A percentile compares a stretch with the other conserved stretches of the same genome.
These are phyloP conservation scores for Takashimella koratensis DNA, from an alignment of 1,284 basidiomycete genomes.

Conservation along the genomic window DNA sequence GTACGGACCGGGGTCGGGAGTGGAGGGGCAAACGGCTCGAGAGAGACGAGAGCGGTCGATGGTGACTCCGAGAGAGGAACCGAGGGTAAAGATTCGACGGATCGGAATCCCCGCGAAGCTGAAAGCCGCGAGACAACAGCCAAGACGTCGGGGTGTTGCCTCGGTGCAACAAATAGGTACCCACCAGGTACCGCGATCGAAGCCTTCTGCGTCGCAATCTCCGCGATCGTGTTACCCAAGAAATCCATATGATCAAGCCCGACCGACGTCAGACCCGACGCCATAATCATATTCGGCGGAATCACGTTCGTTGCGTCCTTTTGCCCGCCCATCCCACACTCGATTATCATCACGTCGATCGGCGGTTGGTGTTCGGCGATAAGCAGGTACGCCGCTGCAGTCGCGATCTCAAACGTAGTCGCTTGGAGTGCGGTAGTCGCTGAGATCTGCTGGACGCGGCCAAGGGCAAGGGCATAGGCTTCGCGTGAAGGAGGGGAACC, in stretches of 20 bases:
- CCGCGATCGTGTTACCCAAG: conserved; percentile 69
- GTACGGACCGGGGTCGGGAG: conserved; percentile 17
- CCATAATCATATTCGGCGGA: conserved; percentile 63
- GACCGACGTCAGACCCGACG: conserved; percentile 77
- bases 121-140: conserved; percentile 51
- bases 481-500: conserved; percentile 56
- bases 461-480: conserved; percentile 56
- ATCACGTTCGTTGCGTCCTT: conserved; percentile 93
- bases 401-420: conserved; percentile 79
- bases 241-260: conserved; percentile 91
- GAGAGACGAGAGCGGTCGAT: conserved; percentile 18
- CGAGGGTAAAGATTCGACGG: conserved; percentile 21
- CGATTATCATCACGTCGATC: conserved; percentile 80
- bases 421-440: conserved; percentile 53
- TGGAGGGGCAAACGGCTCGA: conserved; percentile 23
- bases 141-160: conserved; percentile 59
- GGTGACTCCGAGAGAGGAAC: neutral
- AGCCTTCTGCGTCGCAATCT: conserved; percentile 80
- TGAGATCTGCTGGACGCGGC: conserved; percentile 57
- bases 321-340: conserved; percentile 92
- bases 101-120: conserved; percentile 27
- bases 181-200: conserved; percentile 68
- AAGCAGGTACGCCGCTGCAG: conserved; percentile 67
- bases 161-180: conserved; percentile 71
- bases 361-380: conserved; percentile 58